Percentiles rank a stretch among this genome's conserved stretches.
phyloP scores from a whole-genome alignment of 2,329 filamentous ascomycete genomes.

The Ascochyta fabae region DNA sequence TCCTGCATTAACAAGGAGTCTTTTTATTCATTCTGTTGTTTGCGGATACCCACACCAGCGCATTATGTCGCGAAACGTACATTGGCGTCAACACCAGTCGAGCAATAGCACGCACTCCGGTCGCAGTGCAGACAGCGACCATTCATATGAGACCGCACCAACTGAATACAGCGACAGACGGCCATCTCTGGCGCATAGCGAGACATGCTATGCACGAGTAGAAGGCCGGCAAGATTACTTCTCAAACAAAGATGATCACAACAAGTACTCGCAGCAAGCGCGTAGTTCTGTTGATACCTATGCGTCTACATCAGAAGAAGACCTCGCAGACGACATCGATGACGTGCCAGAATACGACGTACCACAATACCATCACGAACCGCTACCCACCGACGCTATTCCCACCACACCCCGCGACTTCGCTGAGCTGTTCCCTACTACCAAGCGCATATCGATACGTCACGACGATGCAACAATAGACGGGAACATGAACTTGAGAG shows the following conservation, averaged over 20 bases:
- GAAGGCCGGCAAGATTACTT: constrained; percentile 39
- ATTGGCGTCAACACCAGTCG: constrained; percentile 43
- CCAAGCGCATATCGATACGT: constrained; percentile 78
- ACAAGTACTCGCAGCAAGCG: constrained; percentile 27
- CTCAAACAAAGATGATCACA: constrained; percentile 17
- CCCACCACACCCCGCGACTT: constrained; percentile 84
- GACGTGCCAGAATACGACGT: constrained; percentile 61
- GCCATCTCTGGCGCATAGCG: constrained; percentile 38
- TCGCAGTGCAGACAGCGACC: constrained; percentile 40
- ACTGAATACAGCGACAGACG: constrained; percentile 44
- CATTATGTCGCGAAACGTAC: constrained; percentile 42
- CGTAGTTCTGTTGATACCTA: constrained; percentile 78
- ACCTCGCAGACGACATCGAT: constrained; percentile 56
- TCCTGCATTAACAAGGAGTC: constrained; percentile 16
- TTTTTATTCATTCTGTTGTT: constrained; percentile 16
- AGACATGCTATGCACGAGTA: constrained; percentile 41
- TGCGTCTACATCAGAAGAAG: constrained; percentile 73
- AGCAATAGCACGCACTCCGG: constrained; percentile 40
- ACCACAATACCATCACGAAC: constrained; percentile 66
- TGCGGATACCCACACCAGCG: constrained; percentile 19
- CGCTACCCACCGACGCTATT: constrained; percentile 69
- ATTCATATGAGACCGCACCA: constrained; percentile 44
- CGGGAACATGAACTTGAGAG: constrained; percentile 94
- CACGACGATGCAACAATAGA: constrained; percentile 91
- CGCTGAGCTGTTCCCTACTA: constrained; percentile 83